phyloP scores from a whole-genome alignment of 306 rosid genomes.

The Crotalaria pallida region DNA sequence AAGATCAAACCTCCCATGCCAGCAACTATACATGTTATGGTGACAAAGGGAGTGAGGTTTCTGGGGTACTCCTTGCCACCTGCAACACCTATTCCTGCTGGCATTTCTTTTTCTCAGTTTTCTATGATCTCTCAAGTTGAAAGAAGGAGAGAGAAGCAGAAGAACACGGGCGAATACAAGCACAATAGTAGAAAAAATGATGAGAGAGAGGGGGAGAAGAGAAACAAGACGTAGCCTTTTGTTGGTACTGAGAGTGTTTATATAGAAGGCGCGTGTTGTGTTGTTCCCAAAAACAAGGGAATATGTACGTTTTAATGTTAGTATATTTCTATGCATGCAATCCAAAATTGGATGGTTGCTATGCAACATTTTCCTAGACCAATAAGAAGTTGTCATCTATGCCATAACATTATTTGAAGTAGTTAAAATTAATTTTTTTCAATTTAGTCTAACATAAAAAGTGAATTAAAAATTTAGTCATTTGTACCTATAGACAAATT shows the following conservation, averaged over 20 bases:
- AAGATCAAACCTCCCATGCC: slow-evolving; percentile 98
- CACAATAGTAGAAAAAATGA: not conserved
- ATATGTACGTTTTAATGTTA: too few species aligned
- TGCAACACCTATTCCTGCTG: slow-evolving; percentile 43
- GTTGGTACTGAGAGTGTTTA: slow-evolving; percentile 12
- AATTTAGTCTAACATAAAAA: too few species aligned
- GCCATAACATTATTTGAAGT: too few species aligned
- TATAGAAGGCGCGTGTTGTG: slow-evolving; percentile 16
- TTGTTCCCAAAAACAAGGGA: too few species aligned
- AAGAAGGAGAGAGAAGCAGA: not conserved
- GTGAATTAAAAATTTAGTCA: too few species aligned
- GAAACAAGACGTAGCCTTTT: slow-evolving; percentile 11
- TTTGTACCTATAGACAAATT: too few species aligned
- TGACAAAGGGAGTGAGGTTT: slow-evolving; percentile 64
- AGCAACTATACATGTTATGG: slow-evolving; percentile 72
- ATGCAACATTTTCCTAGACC: too few species aligned
- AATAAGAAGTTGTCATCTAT: too few species aligned
- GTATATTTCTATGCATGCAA: too few species aligned
- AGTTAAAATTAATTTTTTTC: too few species aligned
- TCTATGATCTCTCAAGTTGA: not conserved
- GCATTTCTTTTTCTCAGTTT: slow-evolving; percentile 58
- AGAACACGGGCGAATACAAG: too few species aligned
- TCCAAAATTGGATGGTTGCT: too few species aligned
- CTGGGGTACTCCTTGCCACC: slow-evolving; percentile 55
- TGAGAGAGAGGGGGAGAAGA: not conserved